phyloP scores from a whole-genome alignment of 108 stramenopile genomes.

The Nannochloropsis gaditana region DNA sequence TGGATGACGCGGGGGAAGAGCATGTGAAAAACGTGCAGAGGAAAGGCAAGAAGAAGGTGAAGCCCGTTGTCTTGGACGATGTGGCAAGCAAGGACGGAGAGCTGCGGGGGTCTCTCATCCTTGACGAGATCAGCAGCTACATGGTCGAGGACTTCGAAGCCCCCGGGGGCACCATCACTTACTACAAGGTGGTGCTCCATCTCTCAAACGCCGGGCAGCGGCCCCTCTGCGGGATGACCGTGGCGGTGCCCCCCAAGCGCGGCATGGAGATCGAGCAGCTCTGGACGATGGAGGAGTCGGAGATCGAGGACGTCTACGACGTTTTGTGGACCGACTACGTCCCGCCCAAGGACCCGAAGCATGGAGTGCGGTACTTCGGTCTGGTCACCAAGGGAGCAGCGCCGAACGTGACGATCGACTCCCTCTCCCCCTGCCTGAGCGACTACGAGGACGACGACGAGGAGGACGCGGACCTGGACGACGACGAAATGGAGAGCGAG shows the following conservation, averaged over 20 bases:
- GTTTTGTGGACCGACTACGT: background rate
- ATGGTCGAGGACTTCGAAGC: background rate
- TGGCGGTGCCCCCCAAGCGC: background rate
- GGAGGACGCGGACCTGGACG: background rate
- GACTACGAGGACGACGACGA: background rate
- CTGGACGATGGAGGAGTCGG: background rate
- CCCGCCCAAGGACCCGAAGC: background rate
- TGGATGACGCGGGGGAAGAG: background rate
- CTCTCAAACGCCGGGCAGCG: background rate
- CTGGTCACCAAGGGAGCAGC: background rate
- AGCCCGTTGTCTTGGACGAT: background rate
- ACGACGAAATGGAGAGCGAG: background rate
- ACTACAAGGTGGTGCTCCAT: background rate
- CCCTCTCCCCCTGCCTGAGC: background rate
- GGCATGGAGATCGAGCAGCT: background rate
- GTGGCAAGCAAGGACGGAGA: background rate
- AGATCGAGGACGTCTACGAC: background rate
- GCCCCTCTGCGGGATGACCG: background rate
- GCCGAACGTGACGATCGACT: background rate
- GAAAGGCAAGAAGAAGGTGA: background rate
- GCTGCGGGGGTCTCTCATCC: background rate
- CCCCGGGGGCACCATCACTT: background rate
- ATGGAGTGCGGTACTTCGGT: background rate
- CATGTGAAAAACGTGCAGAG: too few species aligned
- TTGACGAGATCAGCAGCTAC: background rate